These are phyloP conservation scores for Balamuthia mandrillaris DNA, from an alignment of 208 protist genomes.

Conservation along the genomic window DNA sequence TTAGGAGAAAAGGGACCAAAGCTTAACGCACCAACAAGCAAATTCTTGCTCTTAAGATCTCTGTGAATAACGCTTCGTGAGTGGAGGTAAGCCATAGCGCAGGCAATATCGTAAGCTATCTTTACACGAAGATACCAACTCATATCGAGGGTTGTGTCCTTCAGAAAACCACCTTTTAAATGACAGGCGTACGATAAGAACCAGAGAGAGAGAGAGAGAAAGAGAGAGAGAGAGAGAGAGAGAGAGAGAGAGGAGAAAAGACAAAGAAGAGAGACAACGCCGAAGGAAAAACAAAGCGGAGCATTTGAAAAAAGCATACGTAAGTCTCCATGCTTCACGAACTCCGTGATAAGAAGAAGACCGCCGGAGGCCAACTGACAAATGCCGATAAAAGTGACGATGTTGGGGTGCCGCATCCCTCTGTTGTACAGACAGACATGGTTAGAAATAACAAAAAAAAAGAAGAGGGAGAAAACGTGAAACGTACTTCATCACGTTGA, in stretches of 20 bases:
- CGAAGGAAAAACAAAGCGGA: too few species aligned
- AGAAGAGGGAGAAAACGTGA: neutral
- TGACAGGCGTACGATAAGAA: too few species aligned
- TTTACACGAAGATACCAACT: neutral
- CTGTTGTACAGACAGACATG: neutral
- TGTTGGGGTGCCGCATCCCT: conserved; percentile 43
- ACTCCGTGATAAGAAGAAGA: too few species aligned
- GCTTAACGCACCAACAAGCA: conserved; percentile 5
- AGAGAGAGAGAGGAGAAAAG: too few species aligned
- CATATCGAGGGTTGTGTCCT: too few species aligned
- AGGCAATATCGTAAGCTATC: neutral
- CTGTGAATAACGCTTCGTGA: conserved; percentile 24
- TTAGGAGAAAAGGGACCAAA: neutral
- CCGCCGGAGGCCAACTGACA: neutral
- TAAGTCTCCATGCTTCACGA: too few species aligned
- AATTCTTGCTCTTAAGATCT: conserved; percentile 38
- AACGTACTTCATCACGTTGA: conserved; percentile 32
- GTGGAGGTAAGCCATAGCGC: conserved; percentile 30
- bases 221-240: too few species aligned
- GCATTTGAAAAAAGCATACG: too few species aligned
- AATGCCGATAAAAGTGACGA: conserved; percentile 37
- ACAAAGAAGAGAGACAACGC: too few species aligned
- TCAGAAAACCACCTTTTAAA: too few species aligned
- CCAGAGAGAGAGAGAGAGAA: too few species aligned
- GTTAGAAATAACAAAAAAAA: neutral